Evolutionary conservation across 257 asterid genomes (phyloP), one percentile per base, ranked within the genome.

Genomic region (Rauvolfia tetraphylla): DNA sequence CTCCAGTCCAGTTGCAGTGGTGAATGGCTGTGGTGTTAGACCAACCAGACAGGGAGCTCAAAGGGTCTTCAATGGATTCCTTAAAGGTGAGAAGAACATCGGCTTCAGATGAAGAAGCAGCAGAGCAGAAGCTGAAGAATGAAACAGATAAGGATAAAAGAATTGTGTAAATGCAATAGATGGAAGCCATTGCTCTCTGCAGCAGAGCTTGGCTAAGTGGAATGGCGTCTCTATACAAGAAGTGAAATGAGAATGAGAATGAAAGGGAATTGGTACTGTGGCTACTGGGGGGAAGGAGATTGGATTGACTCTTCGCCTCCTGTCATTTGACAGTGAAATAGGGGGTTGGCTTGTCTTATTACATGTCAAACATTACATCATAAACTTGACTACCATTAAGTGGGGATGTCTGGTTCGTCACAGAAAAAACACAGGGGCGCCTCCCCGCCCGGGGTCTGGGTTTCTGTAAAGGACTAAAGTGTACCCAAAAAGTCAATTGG

Each of bases 1-100:
- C 84, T 59, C 98, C 98, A 71, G 93, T 87, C 98, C 97, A 93
- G 83, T 90, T 88, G 65, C 98, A 90, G 42, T 84, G 87, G 83
- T 89, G 89, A 61, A 83, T 17, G n/a, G 85, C 1, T 41, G 94
- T 81, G 51, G 88, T 62, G 72, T 88, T 87, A 23, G 91, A 84
- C 97, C 98, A 93, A 48, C 73, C 79, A 61, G 89, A 85, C 56
- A 90, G 93, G 73, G 74, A 68, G 77, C 80, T 84, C 84, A 63
- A 67, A 58, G 92, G 86, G 85, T 93, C 97, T 42, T 87, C 83
- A 81, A 90, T 85, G 87, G 97, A 84, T 85, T 61, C 72, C 81
- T 89, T 93, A 89, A 93, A 93, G 69, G 85, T 80, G 58, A 93
- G 93, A 65, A 93, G 85, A 85, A 79, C 80, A 76, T 87, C 92